Conservation (phyloP, 2,329 filamentous ascomycete genomes). For the Colletotrichum higginsianum region DNA sequence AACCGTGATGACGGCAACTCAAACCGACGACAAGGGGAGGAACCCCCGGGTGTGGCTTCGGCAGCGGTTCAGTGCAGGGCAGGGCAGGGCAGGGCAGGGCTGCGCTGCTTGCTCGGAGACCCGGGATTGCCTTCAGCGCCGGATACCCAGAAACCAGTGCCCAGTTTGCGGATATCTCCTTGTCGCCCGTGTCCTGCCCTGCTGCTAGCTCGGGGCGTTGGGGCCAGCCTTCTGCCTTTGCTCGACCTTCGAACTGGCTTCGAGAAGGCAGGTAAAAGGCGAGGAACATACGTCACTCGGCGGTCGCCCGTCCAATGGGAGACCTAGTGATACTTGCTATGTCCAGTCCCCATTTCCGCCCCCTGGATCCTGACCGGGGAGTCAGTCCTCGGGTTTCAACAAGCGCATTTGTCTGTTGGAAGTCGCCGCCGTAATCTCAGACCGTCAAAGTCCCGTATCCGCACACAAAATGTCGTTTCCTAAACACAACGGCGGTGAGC, state of each 20-base stretch:
- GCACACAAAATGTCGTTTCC: conserved; percentile 8
- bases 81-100: conserved; percentile 15
- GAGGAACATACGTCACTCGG: conserved; percentile 29
- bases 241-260: conserved; percentile 39
- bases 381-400: background rate
- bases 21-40: conserved; percentile 30
- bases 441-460: background rate
- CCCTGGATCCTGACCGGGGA: conserved; percentile 9
- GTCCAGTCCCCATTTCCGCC: conserved; percentile 15
- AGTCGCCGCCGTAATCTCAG: background rate
- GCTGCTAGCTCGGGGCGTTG: background rate
- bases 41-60: conserved; percentile 23
- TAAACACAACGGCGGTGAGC: conserved; percentile 32
- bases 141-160: conserved; percentile 39
- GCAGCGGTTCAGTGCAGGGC: conserved; percentile 31
- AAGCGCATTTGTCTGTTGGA: too few species aligned
- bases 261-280: conserved; percentile 18
- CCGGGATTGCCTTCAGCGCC: conserved; percentile 28
- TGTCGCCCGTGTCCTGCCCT: conserved; percentile 8
- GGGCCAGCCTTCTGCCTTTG: conserved; percentile 6
- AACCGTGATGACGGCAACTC: conserved; percentile 1
- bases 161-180: conserved; percentile 28
- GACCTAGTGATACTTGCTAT: conserved; percentile 8
- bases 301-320: conserved; percentile 21
- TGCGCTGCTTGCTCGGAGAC: conserved; percentile 21